A percentile compares a stretch with the other conserved stretches of the same genome.
These are phyloP conservation scores for Mycena pura DNA, from an alignment of 768 basidiomycete genomes.

Conservation along the genomic window DNA sequence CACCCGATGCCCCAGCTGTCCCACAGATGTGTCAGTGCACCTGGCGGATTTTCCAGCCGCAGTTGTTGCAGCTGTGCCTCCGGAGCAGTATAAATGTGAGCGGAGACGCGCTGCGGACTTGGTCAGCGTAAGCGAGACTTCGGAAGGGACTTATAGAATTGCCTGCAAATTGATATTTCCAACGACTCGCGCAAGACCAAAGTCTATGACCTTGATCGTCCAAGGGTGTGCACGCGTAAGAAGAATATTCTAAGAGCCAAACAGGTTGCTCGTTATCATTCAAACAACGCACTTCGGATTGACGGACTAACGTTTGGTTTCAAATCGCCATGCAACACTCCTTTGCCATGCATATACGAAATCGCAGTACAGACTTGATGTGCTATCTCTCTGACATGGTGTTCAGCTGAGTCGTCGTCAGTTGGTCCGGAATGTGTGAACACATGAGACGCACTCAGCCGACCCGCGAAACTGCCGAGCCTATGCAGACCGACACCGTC, in stretches of 20 bases:
- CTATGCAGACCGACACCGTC: neutral
- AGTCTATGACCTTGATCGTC: constrained; percentile 64
- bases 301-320: constrained; percentile 53
- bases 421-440: neutral
- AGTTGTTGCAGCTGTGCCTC: neutral
- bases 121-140: no score
- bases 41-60: neutral
- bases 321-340: constrained; percentile 74
- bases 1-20: constrained; percentile 12
- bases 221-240: constrained; percentile 48
- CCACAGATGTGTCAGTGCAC: neutral
- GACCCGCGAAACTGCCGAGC: neutral
- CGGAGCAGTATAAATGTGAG: neutral
- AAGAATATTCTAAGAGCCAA: constrained; percentile 52
- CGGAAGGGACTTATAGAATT: neutral
- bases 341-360: constrained; percentile 35
- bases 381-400: constrained; percentile 54
- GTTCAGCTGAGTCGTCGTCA: constrained; percentile 38
- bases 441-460: neutral
- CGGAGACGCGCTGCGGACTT: neutral
- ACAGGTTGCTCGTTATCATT: neutral
- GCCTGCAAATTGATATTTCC: constrained; percentile 33
- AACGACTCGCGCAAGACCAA: constrained; percentile 65
- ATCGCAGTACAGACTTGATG: constrained; percentile 64
- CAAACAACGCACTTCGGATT: neutral